Evolutionary conservation across 108 stramenopile species (phyloP).

Genomic region (Cyclotella distinguenda): DNA sequence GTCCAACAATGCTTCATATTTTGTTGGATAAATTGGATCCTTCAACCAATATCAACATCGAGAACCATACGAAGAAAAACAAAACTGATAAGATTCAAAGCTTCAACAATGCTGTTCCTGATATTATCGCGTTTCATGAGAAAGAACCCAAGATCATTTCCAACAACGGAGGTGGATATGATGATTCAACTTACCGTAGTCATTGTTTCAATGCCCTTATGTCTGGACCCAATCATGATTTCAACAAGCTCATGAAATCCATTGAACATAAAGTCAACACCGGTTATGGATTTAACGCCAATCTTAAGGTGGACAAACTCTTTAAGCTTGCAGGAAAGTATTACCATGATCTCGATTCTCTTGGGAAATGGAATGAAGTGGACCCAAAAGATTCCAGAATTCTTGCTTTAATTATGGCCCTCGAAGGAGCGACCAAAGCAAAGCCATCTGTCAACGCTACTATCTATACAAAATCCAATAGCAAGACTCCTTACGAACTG

Average conservation of each 20-base stretch:
- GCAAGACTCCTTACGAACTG: not conserved
- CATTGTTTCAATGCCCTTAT: not conserved
- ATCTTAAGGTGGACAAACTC: not conserved
- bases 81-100: not conserved
- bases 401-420: not conserved
- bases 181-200: not conserved
- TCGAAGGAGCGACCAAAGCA: too few relatives aligned
- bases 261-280: not conserved
- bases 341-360: conserved; percentile 1
- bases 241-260: conserved; percentile 3
- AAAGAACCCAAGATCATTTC: not conserved
- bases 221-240: conserved; percentile 4
- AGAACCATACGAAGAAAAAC: not conserved
- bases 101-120: not conserved
- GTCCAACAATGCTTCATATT: not conserved
- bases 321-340: not conserved
- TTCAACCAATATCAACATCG: not conserved
- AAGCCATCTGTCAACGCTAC: too few relatives aligned
- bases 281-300: not conserved
- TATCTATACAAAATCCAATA: not conserved
- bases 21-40: not conserved
- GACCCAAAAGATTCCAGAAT: conserved; percentile 6
- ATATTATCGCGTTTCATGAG: not conserved
- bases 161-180: not conserved
- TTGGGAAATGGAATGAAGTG: not conserved